Evolutionary conservation across 176 grass and related monocot species (phyloP), one percentile per base, ranked within the genome.

Genomic region (Microstegium vimineum): DNA sequence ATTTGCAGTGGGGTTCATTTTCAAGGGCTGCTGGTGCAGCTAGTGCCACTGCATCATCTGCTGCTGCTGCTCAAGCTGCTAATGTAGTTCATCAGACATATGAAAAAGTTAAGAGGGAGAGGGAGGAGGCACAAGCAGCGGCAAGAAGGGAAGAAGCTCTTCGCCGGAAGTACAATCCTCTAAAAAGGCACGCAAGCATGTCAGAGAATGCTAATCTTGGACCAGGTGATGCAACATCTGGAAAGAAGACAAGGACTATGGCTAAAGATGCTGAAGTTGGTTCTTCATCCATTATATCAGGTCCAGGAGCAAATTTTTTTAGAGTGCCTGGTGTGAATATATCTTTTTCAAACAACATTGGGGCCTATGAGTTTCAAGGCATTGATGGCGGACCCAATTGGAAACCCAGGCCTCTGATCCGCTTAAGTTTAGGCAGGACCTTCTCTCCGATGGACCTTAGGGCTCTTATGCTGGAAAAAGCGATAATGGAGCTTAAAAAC

Each of bases 21-120:
- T 93, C 88, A 70, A 83, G 88, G 88, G 84, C 81, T 74, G 77
- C 87, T 38, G 88, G 91, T 60, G 54, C 74, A 85, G 82, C 88
- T 75, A 93, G 91, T 86, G 91, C 85, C 7, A 90, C 91, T 83
- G 85, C 88, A 61, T 90, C 88, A 26, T 90, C 88, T 79, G 69
- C 85, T 79, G 82, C 85, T 73, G 88, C 78, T 73, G 77, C 81
- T 81, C 90, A 87, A 80, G 88, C 91, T 76, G 85, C 88, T 47
- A 90, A 88, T 57, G 10, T 87, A 45, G 87, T 89, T 81, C 84
- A 89, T 82, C 84, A 85, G 56, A 86, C 82, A n/a, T 88, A 94
- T 15, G 75, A 88, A 72, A 88, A 88, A 76, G 88, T 88, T 45
- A 83, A 7, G 49, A 94, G 80, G 71, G 77, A 87, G 68, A 86